Evolutionary conservation across 2,329 filamentous ascomycete species (phyloP).

Genomic region (Nannizziopsis barbatae): DNA sequence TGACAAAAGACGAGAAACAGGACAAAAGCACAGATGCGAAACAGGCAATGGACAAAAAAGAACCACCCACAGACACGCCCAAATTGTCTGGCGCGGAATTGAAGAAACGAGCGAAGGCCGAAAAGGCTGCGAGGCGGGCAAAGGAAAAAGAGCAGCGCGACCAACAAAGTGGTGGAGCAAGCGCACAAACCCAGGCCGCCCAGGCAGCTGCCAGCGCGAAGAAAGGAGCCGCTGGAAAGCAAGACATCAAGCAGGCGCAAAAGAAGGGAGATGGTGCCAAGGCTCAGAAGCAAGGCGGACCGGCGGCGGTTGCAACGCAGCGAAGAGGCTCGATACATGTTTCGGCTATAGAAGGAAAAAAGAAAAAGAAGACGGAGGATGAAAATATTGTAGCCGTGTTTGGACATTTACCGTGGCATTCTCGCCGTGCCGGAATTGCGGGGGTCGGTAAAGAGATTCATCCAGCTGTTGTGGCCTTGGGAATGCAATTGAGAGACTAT

Average conservation of each 20-base stretch:
- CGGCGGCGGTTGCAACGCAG: constrained; percentile 16
- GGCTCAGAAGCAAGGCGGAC: constrained; percentile 18
- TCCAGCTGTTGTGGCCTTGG: constrained; percentile 70
- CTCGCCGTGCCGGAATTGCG: constrained; percentile 52
- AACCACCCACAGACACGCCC: constrained; percentile 18
- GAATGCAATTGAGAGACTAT: constrained; percentile 83
- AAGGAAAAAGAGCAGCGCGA: constrained; percentile 51
- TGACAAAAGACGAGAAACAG: constrained; percentile 11
- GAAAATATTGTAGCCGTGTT: constrained; percentile 64
- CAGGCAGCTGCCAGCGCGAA: constrained; percentile 20
- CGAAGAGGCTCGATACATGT: constrained; percentile 30
- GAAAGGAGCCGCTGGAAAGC: constrained; percentile 19
- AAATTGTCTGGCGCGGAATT: constrained; percentile 52
- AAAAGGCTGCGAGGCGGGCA: constrained; percentile 77
- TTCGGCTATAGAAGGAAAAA: constrained; percentile 35
- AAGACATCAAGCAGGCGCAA: constrained; percentile 17
- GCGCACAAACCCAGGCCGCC: constrained; percentile 10
- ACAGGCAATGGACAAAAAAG: not conserved
- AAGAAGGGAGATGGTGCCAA: constrained; percentile 16
- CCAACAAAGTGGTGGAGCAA: constrained; percentile 18
- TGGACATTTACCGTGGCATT: constrained; percentile 70
- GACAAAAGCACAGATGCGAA: constrained; percentile 20
- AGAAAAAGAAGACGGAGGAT: constrained; percentile 40
- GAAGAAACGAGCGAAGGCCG: constrained; percentile 81
- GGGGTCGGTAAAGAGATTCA: constrained; percentile 63